Percentiles rank a stretch among this genome's conserved stretches.
Conservation (phyloP, 495 filamentous ascomycete species). For the Coniosporium apollinis region DNA sequence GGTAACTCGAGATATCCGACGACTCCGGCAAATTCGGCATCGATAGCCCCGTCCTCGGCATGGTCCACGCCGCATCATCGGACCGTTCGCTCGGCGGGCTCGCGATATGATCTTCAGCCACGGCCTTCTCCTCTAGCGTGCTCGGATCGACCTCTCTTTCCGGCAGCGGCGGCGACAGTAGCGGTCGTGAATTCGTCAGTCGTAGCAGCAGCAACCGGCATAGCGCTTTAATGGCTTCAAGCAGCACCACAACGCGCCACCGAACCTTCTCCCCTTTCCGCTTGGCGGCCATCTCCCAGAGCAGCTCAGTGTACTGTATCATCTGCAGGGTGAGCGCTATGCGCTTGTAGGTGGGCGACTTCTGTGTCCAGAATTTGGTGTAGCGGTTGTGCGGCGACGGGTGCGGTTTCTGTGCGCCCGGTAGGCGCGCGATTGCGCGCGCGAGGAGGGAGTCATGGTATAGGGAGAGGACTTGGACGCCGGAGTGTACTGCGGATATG, state of each 20-base stretch:
- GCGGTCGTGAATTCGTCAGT: conserved; percentile 68
- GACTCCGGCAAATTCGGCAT: conserved; percentile 67
- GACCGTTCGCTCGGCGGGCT: conserved; percentile 27
- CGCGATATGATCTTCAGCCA: conserved; percentile 19
- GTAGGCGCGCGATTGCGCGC: conserved; percentile 34
- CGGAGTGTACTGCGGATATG: conserved; percentile 46
- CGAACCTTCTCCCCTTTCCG: conserved; percentile 64
- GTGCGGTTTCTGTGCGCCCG: conserved; percentile 25
- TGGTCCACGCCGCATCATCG: conserved; percentile 49
- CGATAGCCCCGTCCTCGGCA: conserved; percentile 79
- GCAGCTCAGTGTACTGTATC: conserved; percentile 79
- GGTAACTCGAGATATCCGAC: conserved; percentile 63
- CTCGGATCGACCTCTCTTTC: conserved; percentile 60
- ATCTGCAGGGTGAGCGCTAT: conserved; percentile 70
- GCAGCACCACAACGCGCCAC: conserved; percentile 77
- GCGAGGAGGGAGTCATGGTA: conserved; percentile 87
- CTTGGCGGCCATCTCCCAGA: conserved; percentile 79
- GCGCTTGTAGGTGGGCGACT: conserved; percentile 55
- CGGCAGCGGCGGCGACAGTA: conserved; percentile 71
- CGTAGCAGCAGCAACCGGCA: conserved; percentile 70
- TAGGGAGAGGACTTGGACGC: conserved; percentile 75
- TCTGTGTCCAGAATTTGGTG: conserved; percentile 72
- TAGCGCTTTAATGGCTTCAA: conserved; percentile 75
- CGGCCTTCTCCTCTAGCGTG: conserved; percentile 39
- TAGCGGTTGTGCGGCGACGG: conserved; percentile 74